Conservation (phyloP, 495 filamentous ascomycete species). For the Aspergillus ostianus region DNA sequence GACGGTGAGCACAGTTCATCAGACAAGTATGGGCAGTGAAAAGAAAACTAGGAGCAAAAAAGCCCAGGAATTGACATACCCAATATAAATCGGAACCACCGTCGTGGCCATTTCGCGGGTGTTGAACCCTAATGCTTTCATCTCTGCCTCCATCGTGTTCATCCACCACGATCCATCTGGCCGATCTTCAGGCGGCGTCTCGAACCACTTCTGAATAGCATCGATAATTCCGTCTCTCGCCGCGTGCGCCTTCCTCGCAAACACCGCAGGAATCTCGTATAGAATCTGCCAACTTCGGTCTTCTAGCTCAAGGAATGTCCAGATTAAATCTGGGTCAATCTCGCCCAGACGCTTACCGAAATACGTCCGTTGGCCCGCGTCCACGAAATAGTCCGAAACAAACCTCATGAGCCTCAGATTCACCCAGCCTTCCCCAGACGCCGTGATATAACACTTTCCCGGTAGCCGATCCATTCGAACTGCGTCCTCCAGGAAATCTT, state of each 20-base stretch:
- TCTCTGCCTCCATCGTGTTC: neutral
- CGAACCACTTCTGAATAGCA: neutral
- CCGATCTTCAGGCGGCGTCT: neutral
- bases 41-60: neutral
- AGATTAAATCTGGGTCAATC: neutral
- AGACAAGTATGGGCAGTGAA: neutral
- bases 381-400: neutral
- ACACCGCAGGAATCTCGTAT: neutral
- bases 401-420: neutral
- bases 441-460: neutral
- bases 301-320: neutral
- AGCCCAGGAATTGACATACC: neutral
- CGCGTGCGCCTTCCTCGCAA: neutral
- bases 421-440: neutral
- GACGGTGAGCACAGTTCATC: neutral
- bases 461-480: neutral
- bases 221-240: neutral
- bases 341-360: neutral
- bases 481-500: neutral
- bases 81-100: neutral
- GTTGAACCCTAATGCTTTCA: conserved; percentile 1
- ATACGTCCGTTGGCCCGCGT: neutral
- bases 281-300: conserved; percentile 1
- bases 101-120: neutral
- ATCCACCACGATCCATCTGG: neutral